Evolutionary conservation across 768 basidiomycete genomes (phyloP).

Genomic region (Cubamyces sp.): DNA sequence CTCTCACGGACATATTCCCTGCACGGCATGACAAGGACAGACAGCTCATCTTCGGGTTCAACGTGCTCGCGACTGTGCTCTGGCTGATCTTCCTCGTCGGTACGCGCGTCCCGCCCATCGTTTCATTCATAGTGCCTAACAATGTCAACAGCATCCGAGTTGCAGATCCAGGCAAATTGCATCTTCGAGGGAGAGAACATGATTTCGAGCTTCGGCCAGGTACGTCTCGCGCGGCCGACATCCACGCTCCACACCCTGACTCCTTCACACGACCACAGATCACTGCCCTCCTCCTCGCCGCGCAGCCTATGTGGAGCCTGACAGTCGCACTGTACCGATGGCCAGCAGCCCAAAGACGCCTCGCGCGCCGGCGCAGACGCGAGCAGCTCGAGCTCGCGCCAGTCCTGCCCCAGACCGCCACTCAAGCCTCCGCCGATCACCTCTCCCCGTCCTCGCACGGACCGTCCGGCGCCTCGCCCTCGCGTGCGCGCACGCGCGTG

Average conservation of each 20-base stretch:
- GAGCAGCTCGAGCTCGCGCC: background rate
- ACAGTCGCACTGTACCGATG: slow-evolving; percentile 30
- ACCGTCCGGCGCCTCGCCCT: background rate
- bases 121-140: background rate
- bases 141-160: slow-evolving; percentile 26
- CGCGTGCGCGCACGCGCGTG: background rate
- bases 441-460: background rate
- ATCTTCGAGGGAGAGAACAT: slow-evolving; percentile 31
- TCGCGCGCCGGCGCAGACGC: slow-evolving; percentile 4
- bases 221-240: background rate
- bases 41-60: slow-evolving; percentile 25
- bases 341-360: slow-evolving; percentile 3
- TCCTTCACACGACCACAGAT: slow-evolving; percentile 22
- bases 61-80: slow-evolving; percentile 20
- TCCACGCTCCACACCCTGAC: background rate
- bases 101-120: slow-evolving; percentile 5
- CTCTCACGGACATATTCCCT: background rate
- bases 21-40: slow-evolving; percentile 12
- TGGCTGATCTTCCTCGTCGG: slow-evolving; percentile 30
- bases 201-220: slow-evolving; percentile 33
- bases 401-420: background rate
- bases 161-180: slow-evolving; percentile 28
- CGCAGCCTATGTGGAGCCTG: slow-evolving; percentile 32
- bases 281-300: slow-evolving; percentile 30
- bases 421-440: background rate